A percentile compares a stretch with the other conserved stretches of the same genome.
Conservation (phyloP, 805 yeast species). For the Zygosaccharomyces lentus region DNA sequence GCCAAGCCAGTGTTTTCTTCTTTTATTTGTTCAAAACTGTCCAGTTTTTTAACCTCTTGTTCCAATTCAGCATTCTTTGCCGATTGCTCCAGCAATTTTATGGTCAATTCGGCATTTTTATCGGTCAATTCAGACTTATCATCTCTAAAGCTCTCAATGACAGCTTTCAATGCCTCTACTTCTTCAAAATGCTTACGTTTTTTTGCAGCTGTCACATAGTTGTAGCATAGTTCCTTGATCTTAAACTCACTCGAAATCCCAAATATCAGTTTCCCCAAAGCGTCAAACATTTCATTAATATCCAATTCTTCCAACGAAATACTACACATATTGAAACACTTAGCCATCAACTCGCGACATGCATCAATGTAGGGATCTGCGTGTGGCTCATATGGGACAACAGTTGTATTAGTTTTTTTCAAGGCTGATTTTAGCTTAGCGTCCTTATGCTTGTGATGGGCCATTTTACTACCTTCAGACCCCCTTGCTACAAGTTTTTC, state of each 20-base stretch:
- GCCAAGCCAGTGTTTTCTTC: constrained; percentile 3
- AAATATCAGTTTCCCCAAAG: neutral
- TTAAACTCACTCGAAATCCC: constrained; percentile 7
- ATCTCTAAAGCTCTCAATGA: neutral
- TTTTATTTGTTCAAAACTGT: neutral
- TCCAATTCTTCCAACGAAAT: constrained; percentile 7
- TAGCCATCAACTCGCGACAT: constrained; percentile 3
- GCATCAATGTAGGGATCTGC: constrained; percentile 2
- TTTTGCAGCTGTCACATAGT: constrained; percentile 3
- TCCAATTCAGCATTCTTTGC: neutral
- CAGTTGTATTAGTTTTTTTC: neutral
- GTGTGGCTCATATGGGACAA: neutral
- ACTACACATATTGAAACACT: constrained; percentile 9
- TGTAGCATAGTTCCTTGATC: constrained; percentile 7
- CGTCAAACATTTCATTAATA: constrained; percentile 1
- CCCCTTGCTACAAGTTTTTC: neutral
- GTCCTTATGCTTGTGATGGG: neutral
- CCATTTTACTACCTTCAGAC: neutral
- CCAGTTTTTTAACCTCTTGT: neutral
- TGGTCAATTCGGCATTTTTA: neutral
- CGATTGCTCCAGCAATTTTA: neutral
- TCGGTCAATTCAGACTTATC: neutral
- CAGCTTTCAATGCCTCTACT: neutral
- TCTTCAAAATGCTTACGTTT: constrained; percentile 2
- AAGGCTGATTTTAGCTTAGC: neutral